Evolutionary conservation across 768 basidiomycete species (phyloP), one percentile per base, ranked within the genome.

Genomic region (Agrocybe chaxingu): DNA sequence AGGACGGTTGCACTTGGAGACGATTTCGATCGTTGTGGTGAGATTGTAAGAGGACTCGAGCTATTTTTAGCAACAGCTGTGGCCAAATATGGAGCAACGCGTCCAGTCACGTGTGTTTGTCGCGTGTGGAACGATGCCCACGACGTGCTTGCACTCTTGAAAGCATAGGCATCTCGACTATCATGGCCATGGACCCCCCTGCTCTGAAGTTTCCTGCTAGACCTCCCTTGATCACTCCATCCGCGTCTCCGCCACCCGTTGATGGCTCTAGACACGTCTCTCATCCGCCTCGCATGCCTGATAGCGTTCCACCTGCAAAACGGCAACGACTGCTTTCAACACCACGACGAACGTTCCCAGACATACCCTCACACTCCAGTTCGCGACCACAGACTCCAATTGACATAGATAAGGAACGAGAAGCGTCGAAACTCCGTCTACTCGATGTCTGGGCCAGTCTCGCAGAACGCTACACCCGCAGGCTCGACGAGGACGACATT

Each of bases 401-500:
- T 3, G 77, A 82, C 54, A 66, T 82, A 16, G 66, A 80, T 46
- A 73, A 76, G 33, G 81, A 80, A 33, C 74, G 85, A 39, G 73
- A 80, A 47, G 84, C 78, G 7, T 80, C 80, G 0, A 72, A 75
- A 4, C 66, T 72, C 57, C 81, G 84, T 2, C 70, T 90, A 34
- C 68, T 81, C 18, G 76, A 79, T 56, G 70, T 79, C 10, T 90
- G 89, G 89, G 72, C 78, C 24, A 73, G 79, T 45, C 78, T 92
- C 3, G 87, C 79, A 3, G 80, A 85, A 42, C 78, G 86, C 19
- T 86, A 90, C 61, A 74, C 78, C 32, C 75, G 79, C 45, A 74
- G 76, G 39, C 68, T 89, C 35, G 86, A 88, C 56, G 84, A 91
- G 60, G 89, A 92, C 64, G 89, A 92, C 63, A 84, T 91, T 41